Base-by-base conservation (phyloP, 2,329 filamentous ascomycete species). In the Colletotrichum navitas region DNA sequence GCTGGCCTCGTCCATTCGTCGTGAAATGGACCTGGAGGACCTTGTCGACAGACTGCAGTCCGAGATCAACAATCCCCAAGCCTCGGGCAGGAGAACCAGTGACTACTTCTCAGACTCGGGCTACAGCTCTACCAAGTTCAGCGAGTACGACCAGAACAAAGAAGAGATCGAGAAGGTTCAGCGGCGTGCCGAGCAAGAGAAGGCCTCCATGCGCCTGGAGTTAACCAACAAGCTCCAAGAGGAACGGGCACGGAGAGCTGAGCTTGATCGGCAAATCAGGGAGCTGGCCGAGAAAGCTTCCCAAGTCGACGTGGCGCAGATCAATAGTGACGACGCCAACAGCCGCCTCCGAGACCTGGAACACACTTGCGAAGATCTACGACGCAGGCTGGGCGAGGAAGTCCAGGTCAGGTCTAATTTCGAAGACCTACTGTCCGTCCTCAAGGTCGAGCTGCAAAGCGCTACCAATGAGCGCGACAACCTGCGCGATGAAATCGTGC, bases 101-200 rank as follows among this genome's bases (percentile, higher is more conserved):
- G 96, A 99, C 82, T 98, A 99, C 83, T 99, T 96, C 80, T 99
- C 96, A 2, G 96, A 99, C 80, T 97, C 95, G 7, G 96, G 96
- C 41, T 92, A 94, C 69, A 95, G 94, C 80, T 95, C 94, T 1
- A 88, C 93, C 64, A 93, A 94, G 77, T 92, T 91, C 77, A 91
- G 92, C 73, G 92, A 93, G 58, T 85, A 85, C 71, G 90, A 91
- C 71, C 85, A 88, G 54, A 86, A 85, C 41, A 87, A 86, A 61
- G 89, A 91, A 77, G 94, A 98, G 79, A 85, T 98, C 43, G 94
- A 97, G 72, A 93, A 91, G 80, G 87, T 96, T 56, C 92, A 95
- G 76, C 89, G 96, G 74, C 91, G 91, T 75, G 91, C 93, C 2
- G 95, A 98, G 82, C 95, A 98, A 82, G 94, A 97, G 78, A 94